phyloP scores from a whole-genome alignment of 2,329 filamentous ascomycete genomes.

The Keithomyces neogunnii region DNA sequence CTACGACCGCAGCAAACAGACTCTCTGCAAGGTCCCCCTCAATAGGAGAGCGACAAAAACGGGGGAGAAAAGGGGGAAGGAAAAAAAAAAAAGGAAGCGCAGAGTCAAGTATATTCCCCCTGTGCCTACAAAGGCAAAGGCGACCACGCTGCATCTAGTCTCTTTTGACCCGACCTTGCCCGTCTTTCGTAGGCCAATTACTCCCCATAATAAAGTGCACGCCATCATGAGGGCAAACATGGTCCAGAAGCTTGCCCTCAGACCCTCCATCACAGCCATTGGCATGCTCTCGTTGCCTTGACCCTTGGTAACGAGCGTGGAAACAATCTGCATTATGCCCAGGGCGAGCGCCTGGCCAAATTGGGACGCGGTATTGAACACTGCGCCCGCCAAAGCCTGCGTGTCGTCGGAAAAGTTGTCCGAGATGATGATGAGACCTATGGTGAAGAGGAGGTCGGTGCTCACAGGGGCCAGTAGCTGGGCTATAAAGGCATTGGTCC shows the following conservation, averaged over 20 bases:
- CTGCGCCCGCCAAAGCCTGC: slow-evolving; percentile 51
- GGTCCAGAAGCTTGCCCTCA: slow-evolving; percentile 41
- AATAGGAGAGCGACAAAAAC: no score
- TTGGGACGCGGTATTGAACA: slow-evolving; percentile 51
- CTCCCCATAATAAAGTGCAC: slow-evolving; percentile 26
- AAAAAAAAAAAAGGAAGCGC: no score
- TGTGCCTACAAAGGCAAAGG: neutral
- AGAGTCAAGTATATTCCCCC: no score
- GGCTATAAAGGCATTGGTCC: slow-evolving; percentile 36
- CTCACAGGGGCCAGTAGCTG: slow-evolving; percentile 33
- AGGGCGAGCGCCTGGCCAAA: slow-evolving; percentile 44
- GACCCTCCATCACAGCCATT: slow-evolving; percentile 35
- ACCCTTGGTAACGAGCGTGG: slow-evolving; percentile 26
- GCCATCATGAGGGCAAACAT: slow-evolving; percentile 39
- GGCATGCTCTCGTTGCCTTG: slow-evolving; percentile 15
- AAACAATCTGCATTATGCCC: slow-evolving; percentile 37
- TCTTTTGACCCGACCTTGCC: slow-evolving; percentile 28
- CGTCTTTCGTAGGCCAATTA: slow-evolving; percentile 30
- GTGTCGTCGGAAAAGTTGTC: slow-evolving; percentile 46
- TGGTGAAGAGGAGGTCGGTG: slow-evolving; percentile 44
- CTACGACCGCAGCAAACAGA: no score
- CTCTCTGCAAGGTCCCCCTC: no score
- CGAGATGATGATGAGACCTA: slow-evolving; percentile 45
- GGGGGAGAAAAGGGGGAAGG: no score
- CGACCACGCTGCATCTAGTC: neutral